These are phyloP conservation scores for Hypoxylon sp. DNA, from an alignment of 2,329 filamentous ascomycete species.

Conservation along the genomic window DNA sequence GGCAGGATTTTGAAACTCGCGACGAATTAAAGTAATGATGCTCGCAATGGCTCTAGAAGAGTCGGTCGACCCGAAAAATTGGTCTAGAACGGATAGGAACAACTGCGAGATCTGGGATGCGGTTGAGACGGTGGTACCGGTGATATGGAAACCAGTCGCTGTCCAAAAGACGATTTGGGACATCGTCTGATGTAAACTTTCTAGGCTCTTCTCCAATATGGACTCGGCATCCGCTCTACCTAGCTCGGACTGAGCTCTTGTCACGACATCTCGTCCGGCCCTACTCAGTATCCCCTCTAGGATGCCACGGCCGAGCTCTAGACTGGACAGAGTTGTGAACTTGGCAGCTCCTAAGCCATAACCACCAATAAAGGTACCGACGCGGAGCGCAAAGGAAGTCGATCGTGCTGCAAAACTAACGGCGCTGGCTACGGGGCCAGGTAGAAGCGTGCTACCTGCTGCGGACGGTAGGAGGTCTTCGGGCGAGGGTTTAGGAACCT, in stretches of 20 bases:
- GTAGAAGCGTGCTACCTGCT: conserved; percentile 67
- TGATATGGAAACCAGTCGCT: conserved; percentile 71
- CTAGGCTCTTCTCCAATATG: conserved; percentile 69
- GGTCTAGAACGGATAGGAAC: conserved; percentile 71
- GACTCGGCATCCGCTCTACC: conserved; percentile 68
- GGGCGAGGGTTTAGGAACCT: conserved; percentile 14
- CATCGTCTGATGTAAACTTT: conserved; percentile 70
- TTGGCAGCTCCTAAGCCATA: conserved; percentile 68
- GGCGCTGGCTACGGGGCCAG: conserved; percentile 68
- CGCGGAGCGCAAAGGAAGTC: conserved; percentile 69
- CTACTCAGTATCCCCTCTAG: conserved; percentile 68
- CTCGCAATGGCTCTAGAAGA: conserved; percentile 77
- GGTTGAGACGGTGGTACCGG: conserved; percentile 67
- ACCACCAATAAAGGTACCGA: conserved; percentile 66
- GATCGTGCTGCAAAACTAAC: conserved; percentile 74
- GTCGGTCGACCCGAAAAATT: conserved; percentile 77
- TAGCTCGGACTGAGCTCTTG: conserved; percentile 62
- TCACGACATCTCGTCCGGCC: conserved; percentile 66
- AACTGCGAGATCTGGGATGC: conserved; percentile 71
- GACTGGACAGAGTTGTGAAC: conserved; percentile 69
- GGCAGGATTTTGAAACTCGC: conserved; percentile 75
- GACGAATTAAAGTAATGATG: conserved; percentile 74
- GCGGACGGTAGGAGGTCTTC: conserved; percentile 35
- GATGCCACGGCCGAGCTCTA: conserved; percentile 69
- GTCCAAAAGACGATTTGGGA: conserved; percentile 73